phyloP scores from a whole-genome alignment of 2,329 filamentous ascomycete species.

The Xylaria sp. region DNA sequence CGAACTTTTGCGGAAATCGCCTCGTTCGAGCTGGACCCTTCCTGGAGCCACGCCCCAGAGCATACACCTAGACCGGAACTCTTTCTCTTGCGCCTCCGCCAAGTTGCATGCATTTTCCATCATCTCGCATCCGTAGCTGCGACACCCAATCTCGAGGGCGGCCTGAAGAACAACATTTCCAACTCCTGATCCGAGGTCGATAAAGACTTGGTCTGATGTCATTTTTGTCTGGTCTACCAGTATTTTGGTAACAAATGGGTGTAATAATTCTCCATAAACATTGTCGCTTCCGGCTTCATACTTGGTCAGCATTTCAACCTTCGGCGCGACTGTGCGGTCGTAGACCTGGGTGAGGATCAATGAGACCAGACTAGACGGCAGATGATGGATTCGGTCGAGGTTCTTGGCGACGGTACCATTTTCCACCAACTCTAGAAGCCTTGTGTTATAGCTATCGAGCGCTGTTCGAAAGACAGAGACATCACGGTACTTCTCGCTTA shows the following conservation, averaged over 20 bases:
- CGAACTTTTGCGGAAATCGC: conserved; percentile 82
- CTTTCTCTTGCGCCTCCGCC: conserved; percentile 80
- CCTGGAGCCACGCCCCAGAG: conserved; percentile 90
- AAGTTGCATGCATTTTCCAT: conserved; percentile 90
- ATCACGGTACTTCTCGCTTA: conserved; percentile 72
- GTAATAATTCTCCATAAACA: conserved; percentile 92
- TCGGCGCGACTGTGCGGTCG: conserved; percentile 89
- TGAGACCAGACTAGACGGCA: conserved; percentile 78
- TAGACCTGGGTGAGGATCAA: conserved; percentile 90
- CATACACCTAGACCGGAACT: conserved; percentile 85
- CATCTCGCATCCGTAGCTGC: conserved; percentile 96
- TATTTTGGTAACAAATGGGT: conserved; percentile 84
- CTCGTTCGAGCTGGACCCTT: conserved; percentile 80
- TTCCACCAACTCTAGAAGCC: conserved; percentile 72
- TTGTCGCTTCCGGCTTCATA: conserved; percentile 94
- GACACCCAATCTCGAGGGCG: conserved; percentile 90
- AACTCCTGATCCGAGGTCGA: conserved; percentile 95
- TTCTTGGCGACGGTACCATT: conserved; percentile 78
- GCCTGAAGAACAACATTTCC: conserved; percentile 96
- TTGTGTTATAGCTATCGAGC: conserved; percentile 80
- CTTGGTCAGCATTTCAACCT: conserved; percentile 82
- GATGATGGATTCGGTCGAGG: conserved; percentile 73
- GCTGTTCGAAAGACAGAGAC: conserved; percentile 76
- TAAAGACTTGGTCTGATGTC: conserved; percentile 85
- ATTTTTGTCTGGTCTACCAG: conserved; percentile 80